Conservation (phyloP, 306 rosid genomes). For the Chamaecrista fasciculata region DNA sequence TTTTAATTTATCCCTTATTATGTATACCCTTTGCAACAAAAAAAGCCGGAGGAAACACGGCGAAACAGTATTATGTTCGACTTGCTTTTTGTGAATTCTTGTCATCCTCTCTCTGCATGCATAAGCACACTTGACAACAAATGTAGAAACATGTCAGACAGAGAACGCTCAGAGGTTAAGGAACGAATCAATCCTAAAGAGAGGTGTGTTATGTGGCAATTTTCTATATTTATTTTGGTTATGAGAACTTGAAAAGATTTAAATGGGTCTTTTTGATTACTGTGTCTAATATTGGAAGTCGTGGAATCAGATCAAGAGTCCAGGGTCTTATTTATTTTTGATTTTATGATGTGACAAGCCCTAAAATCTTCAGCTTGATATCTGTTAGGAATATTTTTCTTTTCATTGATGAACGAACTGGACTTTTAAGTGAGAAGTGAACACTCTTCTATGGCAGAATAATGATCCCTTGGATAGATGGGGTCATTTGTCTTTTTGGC, state of each 20-base stretch:
- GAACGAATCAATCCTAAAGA: constrained; percentile 72
- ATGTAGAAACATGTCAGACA: constrained; percentile 66
- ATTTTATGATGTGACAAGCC: constrained; percentile 11
- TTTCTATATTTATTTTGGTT: constrained; percentile 2
- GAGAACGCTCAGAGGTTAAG: constrained; percentile 63
- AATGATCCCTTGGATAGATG: not conserved
- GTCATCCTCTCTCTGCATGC: constrained; percentile 94
- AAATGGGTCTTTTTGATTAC: constrained; percentile 10
- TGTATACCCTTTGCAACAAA: not conserved
- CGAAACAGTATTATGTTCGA: constrained; percentile 81
- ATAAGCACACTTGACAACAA: constrained; percentile 88
- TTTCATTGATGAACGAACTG: not conserved
- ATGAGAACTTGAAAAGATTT: not conserved
- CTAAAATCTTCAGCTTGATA: not conserved
- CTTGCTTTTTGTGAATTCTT: constrained; percentile 85
- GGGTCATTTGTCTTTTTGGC: not conserved
- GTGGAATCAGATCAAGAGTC: constrained; percentile 13
- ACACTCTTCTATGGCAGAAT: no score
- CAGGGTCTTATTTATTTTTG: not conserved
- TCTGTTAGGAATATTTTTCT: not conserved
- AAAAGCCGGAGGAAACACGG: constrained; percentile 69
- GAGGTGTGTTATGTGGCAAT: constrained; percentile 53
- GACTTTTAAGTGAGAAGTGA: constrained; percentile 3
- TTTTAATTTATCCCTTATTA: constrained; percentile 4
- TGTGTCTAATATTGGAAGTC: not conserved